Evolutionary conservation across 306 rosid genomes (phyloP).

Genomic region (Cicer cuneatum): DNA sequence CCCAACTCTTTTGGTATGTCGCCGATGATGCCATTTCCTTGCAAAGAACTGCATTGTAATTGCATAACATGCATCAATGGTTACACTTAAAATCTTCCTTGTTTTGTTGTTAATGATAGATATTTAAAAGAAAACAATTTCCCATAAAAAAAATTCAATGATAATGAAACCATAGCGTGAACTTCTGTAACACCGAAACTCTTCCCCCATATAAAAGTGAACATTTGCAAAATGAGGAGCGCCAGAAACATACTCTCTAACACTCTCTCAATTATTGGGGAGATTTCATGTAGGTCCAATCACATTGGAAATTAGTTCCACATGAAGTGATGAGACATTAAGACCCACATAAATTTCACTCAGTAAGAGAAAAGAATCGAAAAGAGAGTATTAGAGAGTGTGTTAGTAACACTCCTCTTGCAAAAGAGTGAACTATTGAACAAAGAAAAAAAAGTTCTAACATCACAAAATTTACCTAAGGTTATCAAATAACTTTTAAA

Average conservation of each 20-base stretch:
- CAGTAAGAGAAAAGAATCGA: too few species aligned
- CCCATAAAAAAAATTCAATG: neutral
- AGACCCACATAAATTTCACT: too few species aligned
- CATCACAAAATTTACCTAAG: neutral
- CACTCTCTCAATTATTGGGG: too few species aligned
- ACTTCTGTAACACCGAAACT: conserved; percentile 4
- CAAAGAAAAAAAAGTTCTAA: neutral
- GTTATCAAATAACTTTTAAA: neutral
- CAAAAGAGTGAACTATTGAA: conserved; percentile 6
- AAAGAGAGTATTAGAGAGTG: too few species aligned
- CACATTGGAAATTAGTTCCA: too few species aligned
- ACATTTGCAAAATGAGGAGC: neutral
- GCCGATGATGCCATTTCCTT: conserved; percentile 84
- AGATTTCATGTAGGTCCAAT: too few species aligned
- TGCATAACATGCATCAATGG: conserved; percentile 34
- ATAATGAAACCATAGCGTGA: conserved; percentile 25
- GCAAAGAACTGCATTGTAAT: conserved; percentile 70
- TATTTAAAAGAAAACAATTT: conserved; percentile 28
- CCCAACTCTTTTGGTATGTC: conserved; percentile 81
- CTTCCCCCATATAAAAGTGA: conserved; percentile 2
- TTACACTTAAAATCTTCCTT: conserved; percentile 2
- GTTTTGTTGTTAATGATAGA: conserved; percentile 8
- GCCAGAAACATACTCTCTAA: too few species aligned
- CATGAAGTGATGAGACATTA: too few species aligned
- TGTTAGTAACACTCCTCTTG: too few species aligned